phyloP scores from a whole-genome alignment of 352 stramenopile species.

The Globisporangium paddicum region DNA sequence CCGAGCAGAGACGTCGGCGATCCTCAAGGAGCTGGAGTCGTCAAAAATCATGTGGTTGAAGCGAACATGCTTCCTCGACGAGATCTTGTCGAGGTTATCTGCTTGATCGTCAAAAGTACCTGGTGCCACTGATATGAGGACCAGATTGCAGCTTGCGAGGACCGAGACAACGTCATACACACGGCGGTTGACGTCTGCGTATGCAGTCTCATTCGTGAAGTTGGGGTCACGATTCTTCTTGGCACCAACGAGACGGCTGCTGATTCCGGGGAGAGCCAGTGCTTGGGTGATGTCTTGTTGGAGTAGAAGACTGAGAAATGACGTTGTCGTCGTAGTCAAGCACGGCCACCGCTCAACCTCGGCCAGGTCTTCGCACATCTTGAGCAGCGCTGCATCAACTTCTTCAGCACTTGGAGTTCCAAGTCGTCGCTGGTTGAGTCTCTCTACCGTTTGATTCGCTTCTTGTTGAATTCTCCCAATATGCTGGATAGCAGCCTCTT shows the following conservation, averaged over 20 bases:
- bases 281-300: conserved; percentile 25
- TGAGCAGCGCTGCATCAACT: conserved; percentile 40
- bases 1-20: conserved; percentile 4
- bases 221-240: conserved; percentile 24
- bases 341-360: conserved; percentile 41
- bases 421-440: conserved; percentile 1
- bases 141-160: conserved; percentile 44
- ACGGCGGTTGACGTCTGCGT: conserved; percentile 44
- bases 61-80: conserved; percentile 35
- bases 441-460: conserved; percentile 17
- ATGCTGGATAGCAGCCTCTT: conserved; percentile 29
- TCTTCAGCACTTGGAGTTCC: conserved; percentile 17
- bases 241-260: conserved; percentile 37
- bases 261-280: conserved; percentile 30
- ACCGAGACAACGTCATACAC: conserved; percentile 71
- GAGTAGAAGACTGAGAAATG: conserved; percentile 54
- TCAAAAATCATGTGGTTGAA: conserved; percentile 59
- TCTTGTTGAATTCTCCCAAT: conserved; percentile 29
- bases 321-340: conserved; percentile 47
- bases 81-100: conserved; percentile 20
- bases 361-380: conserved; percentile 42
- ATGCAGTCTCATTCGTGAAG: conserved; percentile 14
- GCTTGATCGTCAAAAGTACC: conserved; percentile 12
- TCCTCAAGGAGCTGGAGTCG: conserved; percentile 24
- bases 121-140: conserved; percentile 22